These are phyloP conservation scores for Linum usitatissimum DNA, from an alignment of 345 rosid species.

Conservation along the genomic window DNA sequence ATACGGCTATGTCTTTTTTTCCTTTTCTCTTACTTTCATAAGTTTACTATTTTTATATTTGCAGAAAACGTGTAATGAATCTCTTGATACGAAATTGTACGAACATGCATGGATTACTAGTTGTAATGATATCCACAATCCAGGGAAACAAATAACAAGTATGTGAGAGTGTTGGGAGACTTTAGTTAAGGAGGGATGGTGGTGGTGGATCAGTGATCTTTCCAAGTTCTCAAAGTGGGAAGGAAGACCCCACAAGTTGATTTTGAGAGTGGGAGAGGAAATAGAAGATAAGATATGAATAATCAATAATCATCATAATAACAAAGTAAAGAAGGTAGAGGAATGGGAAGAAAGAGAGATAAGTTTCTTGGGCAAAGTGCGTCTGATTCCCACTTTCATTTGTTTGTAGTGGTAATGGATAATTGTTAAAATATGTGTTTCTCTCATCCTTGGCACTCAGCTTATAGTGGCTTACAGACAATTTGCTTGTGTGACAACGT, in stretches of 20 bases:
- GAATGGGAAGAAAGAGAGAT: conserved; percentile 31
- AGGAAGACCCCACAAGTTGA: conserved; percentile 52
- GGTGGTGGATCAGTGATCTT: conserved; percentile 27
- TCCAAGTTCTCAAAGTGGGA: conserved; percentile 25
- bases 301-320: neutral
- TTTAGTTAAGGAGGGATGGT: conserved; percentile 7
- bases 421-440: conserved; percentile 23
- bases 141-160: neutral
- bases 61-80: conserved; percentile 6
- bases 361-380: conserved; percentile 60
- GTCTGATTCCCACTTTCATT: conserved; percentile 24
- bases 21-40: conserved; percentile 9
- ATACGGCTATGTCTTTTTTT: neutral
- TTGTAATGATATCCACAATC: neutral
- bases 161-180: neutral
- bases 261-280: conserved; percentile 17
- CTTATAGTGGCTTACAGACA: neutral
- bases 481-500: neutral
- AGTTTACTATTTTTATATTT: neutral
- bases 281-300: conserved; percentile 39
- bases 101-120: conserved; percentile 28
- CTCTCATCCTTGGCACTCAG: neutral
- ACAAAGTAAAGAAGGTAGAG: conserved; percentile 12
- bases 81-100: conserved; percentile 51
- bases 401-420: conserved; percentile 11